These are phyloP conservation scores for Termitomyces sp. DNA, from an alignment of 1,284 basidiomycete genomes.

Conservation along the genomic window DNA sequence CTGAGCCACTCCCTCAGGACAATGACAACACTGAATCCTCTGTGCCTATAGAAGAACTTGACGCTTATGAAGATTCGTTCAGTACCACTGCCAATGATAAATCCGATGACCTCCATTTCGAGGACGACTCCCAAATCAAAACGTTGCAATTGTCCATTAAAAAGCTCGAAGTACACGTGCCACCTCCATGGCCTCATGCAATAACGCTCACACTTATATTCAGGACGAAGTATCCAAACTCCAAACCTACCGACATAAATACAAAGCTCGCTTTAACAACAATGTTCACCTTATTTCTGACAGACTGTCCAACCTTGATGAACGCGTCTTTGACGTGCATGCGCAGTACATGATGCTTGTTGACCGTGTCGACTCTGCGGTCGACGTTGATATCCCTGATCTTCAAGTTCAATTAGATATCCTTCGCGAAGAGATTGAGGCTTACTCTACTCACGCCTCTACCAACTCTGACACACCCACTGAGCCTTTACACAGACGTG, in stretches of 20 bases:
- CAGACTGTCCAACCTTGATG: conserved; percentile 36
- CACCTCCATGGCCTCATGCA: background rate
- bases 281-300: conserved; percentile 30
- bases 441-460: background rate
- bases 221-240: conserved; percentile 33
- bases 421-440: conserved; percentile 27
- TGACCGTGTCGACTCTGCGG: conserved; percentile 27
- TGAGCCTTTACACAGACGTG: conserved; percentile 7
- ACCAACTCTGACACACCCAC: conserved; percentile 3
- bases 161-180: conserved; percentile 12
- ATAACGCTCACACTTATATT: background rate
- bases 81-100: background rate
- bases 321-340: conserved; percentile 37
- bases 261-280: conserved; percentile 34
- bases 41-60: background rate
- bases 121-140: background rate
- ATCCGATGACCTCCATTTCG: background rate
- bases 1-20: background rate
- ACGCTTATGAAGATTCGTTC: background rate
- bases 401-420: conserved; percentile 36
- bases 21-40: background rate
- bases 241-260: conserved; percentile 32
- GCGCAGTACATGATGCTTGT: conserved; percentile 32
- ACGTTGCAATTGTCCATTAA: conserved; percentile 9
- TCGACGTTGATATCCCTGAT: conserved; percentile 28